Base-by-base conservation (phyloP, 2,329 filamentous ascomycete genomes). In the Neofusicoccum sp. region DNA sequence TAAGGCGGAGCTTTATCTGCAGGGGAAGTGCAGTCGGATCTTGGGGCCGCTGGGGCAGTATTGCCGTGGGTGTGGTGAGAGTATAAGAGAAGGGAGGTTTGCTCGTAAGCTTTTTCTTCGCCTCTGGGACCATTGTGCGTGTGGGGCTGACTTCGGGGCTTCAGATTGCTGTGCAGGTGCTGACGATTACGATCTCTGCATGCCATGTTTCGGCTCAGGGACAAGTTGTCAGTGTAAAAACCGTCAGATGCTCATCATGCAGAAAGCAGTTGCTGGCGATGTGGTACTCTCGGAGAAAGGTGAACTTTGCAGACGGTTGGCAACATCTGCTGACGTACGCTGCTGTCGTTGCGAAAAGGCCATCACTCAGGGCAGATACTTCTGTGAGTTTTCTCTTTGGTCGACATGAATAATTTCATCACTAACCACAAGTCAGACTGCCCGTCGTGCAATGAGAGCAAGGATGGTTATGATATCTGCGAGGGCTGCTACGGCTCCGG, bases 11-110 rank as follows among this genome's bases (percentile, higher is more conserved):
- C 33, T 56, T 36, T 26, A 36, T 36, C 4, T 43, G 51, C 7
- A 33, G 51, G 51, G 51, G 5, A 56, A 43, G 51, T 56, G 51
- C n/a, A 56, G 51, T 43, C 14, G 51, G 51, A 8, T 56, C 26
- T 26, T 56, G 51, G 51, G 51, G 7, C 51, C 51, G 38, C 9
- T 56, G 51, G 51, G 51, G n/a, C 51, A 56, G 38, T 56, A 56
- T 33, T 56, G 51, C 43, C 28, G 51, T 8, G 51, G 51, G 7
- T 56, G 51, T n/a, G 51, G 51, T 4, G 24, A 43, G 38, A 43
- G 36, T n/a, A 56, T 56, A 33, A 12, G 51, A 28, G 51, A 56
- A 28, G 51, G 51, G 4, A 56, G 51, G 38, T 56, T 56, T 43
- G 51, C 51, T 14, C 51, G 51, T 56, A 43, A 56, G 51, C n/a